Percentiles rank a stretch among this genome's conserved stretches.
These are phyloP conservation scores for Sporodiniella umbellata DNA, from an alignment of 371 early-diverging fungal species.

Conservation along the genomic window DNA sequence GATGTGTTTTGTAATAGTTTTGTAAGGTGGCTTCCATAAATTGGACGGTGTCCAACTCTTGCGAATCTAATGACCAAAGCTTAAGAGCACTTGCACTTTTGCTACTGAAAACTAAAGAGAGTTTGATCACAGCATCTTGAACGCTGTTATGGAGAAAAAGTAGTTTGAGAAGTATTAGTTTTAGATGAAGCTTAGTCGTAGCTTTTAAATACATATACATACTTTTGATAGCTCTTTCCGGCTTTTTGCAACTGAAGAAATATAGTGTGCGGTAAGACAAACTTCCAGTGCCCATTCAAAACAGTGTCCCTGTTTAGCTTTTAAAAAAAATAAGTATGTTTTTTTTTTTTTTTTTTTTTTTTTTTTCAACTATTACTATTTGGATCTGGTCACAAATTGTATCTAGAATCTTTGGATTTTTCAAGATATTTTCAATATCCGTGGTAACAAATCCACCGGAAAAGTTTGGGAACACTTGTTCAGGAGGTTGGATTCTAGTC, in stretches of 20 bases:
- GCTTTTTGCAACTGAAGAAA: background rate
- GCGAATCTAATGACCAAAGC: slow-evolving; percentile 3
- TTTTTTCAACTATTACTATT: background rate
- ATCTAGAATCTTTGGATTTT: slow-evolving; percentile 5
- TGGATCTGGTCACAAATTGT: slow-evolving; percentile 1
- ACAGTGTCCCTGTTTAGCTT: slow-evolving; percentile 9
- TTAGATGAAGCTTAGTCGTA: too few relatives aligned
- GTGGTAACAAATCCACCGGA: slow-evolving; percentile 23
- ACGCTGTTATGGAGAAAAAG: too few relatives aligned
- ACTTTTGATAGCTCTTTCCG: background rate
- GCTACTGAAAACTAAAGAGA: slow-evolving; percentile 7
- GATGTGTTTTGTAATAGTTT: slow-evolving; percentile 6
- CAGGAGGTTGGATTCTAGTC: slow-evolving; percentile 7
- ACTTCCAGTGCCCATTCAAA: slow-evolving; percentile 15
- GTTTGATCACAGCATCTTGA: background rate
- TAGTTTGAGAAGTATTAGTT: too few relatives aligned
- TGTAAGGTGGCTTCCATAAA: slow-evolving; percentile 5
- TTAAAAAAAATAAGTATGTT: background rate
- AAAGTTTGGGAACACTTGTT: slow-evolving; percentile 15
- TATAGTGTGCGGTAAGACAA: slow-evolving; percentile 11
- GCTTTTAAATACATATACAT: too few relatives aligned
- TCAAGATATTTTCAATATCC: slow-evolving; percentile 10
- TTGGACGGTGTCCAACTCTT: background rate
- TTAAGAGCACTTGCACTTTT: background rate
- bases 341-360: background rate